These are phyloP conservation scores for Aaosphaeria pasadenensis DNA, from an alignment of 2,329 filamentous ascomycete species.

Conservation along the genomic window DNA sequence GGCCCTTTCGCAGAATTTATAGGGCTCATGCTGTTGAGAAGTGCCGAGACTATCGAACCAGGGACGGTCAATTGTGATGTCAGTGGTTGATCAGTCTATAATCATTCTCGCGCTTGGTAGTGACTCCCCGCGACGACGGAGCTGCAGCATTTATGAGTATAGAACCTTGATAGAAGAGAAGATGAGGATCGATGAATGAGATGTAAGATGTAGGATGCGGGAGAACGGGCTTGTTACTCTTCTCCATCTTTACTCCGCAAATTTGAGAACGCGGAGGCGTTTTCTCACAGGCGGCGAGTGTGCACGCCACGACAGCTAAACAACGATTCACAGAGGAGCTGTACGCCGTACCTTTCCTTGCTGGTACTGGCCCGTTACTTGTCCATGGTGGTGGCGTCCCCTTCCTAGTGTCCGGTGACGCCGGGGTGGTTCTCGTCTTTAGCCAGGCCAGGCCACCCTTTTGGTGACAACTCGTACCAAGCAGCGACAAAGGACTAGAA, in stretches of 20 bases:
- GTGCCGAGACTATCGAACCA: constrained; percentile 10
- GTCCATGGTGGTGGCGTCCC: neutral
- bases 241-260: constrained; percentile 26
- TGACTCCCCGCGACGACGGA: neutral
- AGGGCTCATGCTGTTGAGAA: constrained; percentile 6
- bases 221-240: constrained; percentile 5
- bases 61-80: constrained; percentile 14
- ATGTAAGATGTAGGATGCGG: constrained; percentile 10
- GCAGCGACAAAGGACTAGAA: too few species aligned
- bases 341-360: constrained; percentile 9
- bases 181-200: constrained; percentile 6
- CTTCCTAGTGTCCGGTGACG: constrained; percentile 1
- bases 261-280: constrained; percentile 20
- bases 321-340: constrained; percentile 15
- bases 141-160: too few species aligned
- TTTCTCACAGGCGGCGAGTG: constrained; percentile 12
- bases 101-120: constrained; percentile 4
- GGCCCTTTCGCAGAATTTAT: neutral
- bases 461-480: too few species aligned
- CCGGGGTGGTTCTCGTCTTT: neutral
- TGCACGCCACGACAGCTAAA: constrained; percentile 10
- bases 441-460: too few species aligned
- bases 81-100: constrained; percentile 6
- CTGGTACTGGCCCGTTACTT: neutral
- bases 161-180: neutral